A percentile compares a stretch with the other conserved stretches of the same genome.
These are phyloP conservation scores for Hypholoma sublateritium DNA, from an alignment of 768 basidiomycete species.

Conservation along the genomic window DNA sequence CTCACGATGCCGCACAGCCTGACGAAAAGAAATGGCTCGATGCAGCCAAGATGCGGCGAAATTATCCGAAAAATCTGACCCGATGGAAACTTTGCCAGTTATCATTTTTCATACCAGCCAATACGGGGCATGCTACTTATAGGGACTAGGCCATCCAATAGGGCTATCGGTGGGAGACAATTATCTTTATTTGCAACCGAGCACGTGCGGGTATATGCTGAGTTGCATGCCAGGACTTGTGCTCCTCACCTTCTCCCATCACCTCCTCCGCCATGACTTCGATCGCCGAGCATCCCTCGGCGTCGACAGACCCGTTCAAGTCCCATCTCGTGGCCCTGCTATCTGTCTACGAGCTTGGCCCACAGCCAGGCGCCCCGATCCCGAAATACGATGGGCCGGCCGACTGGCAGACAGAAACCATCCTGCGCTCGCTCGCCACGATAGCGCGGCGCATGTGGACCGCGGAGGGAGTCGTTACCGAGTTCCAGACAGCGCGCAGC, in stretches of 20 bases:
- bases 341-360: slow-evolving; percentile 59
- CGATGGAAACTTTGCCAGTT: too few relatives aligned
- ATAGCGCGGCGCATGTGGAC: slow-evolving; percentile 55
- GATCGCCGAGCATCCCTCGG: slow-evolving; percentile 2
- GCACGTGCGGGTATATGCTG: neutral
- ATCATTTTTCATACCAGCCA: too few relatives aligned
- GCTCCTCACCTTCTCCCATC: neutral
- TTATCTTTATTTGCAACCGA: neutral
- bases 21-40: too few relatives aligned
- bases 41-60: too few relatives aligned
- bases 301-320: slow-evolving; percentile 20
- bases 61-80: too few relatives aligned
- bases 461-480: slow-evolving; percentile 47
- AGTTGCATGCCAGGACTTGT: neutral
- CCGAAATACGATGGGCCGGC: slow-evolving; percentile 54
- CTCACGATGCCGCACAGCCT: too few relatives aligned
- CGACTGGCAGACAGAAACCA: slow-evolving; percentile 59
- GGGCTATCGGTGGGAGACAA: too few relatives aligned
- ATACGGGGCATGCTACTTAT: too few relatives aligned
- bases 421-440: slow-evolving; percentile 49
- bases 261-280: slow-evolving; percentile 3
- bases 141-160: too few relatives aligned
- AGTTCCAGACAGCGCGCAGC: slow-evolving; percentile 32
- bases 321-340: slow-evolving; percentile 58
- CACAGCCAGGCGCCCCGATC: slow-evolving; percentile 43